phyloP scores from a whole-genome alignment of 2,329 filamentous ascomycete genomes.

The Microdochium bolleyi region DNA sequence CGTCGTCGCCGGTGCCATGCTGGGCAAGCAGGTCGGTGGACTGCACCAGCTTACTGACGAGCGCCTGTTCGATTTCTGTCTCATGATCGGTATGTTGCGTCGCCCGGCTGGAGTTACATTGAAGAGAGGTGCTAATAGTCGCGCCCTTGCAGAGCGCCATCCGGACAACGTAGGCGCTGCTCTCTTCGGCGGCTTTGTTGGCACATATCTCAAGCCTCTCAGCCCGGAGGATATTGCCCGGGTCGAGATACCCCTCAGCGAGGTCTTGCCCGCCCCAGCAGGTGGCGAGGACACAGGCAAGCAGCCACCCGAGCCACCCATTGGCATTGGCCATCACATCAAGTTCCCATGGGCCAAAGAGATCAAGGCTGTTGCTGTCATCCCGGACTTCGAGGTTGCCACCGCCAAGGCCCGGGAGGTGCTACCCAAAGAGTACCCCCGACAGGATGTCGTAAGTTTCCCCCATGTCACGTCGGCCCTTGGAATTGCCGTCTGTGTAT shows the following conservation, averaged over 20 bases:
- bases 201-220: slow-evolving; percentile 90
- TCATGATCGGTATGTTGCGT: slow-evolving; percentile 75
- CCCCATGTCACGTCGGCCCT: slow-evolving; percentile 1
- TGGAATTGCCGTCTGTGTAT: not conserved
- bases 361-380: slow-evolving; percentile 95
- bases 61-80: slow-evolving; percentile 85
- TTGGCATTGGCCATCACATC: slow-evolving; percentile 91
- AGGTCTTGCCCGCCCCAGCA: slow-evolving; percentile 84
- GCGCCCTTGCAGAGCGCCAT: slow-evolving; percentile 57
- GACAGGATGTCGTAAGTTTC: slow-evolving; percentile 68
- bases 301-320: slow-evolving; percentile 78
- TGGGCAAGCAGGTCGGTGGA: slow-evolving; percentile 82
- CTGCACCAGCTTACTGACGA: slow-evolving; percentile 67
- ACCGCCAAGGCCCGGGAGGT: slow-evolving; percentile 86
- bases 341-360: slow-evolving; percentile 90
- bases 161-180: slow-evolving; percentile 94
- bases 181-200: slow-evolving; percentile 92
- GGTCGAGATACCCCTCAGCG: slow-evolving; percentile 87
- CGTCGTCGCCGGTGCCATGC: slow-evolving; percentile 88
- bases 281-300: slow-evolving; percentile 87
- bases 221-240: slow-evolving; percentile 82
- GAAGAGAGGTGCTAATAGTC: slow-evolving; percentile 7
- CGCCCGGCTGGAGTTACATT: not conserved
- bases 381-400: slow-evolving; percentile 92
- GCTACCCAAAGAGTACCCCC: slow-evolving; percentile 70